Conservation (phyloP, 257 asterid genomes). For the Haberlea rhodopensis region DNA sequence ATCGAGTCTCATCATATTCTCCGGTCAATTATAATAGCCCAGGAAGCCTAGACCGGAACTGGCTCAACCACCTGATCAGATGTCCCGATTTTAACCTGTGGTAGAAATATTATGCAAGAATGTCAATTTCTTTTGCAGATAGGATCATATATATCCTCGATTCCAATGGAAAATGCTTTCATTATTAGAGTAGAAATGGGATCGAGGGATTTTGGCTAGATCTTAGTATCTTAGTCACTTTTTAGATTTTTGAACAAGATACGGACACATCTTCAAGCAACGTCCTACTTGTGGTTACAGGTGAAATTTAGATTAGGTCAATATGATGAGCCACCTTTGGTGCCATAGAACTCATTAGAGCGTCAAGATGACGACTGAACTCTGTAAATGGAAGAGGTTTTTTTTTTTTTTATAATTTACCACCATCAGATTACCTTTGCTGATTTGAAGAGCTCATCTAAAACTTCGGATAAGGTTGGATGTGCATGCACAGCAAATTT, state of each 20-base stretch:
- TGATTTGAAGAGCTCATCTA: slow-evolving; percentile 85
- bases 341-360: slow-evolving; percentile 8
- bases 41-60: background rate
- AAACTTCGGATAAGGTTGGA: slow-evolving; percentile 93
- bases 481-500: slow-evolving; percentile 94
- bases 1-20: background rate
- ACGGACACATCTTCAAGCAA: background rate
- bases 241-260: background rate
- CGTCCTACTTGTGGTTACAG: background rate
- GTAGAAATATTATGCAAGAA: background rate
- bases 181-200: no score
- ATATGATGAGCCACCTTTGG: slow-evolving; percentile 6
- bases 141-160: background rate
- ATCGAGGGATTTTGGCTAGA: background rate
- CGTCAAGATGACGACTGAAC: slow-evolving; percentile 3
- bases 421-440: slow-evolving; percentile 58
- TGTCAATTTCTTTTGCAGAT: background rate
- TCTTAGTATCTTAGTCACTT: no score
- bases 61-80: background rate
- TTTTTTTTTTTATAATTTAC: background rate
- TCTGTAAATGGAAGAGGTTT: background rate
- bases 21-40: background rate
- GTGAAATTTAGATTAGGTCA: background rate
- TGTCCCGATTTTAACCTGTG: background rate
- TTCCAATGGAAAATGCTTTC: no score